Percentiles rank a stretch among this genome's conserved stretches.
Conservation (phyloP, 106 monocot genomes). For the Iris macrosiphon region DNA sequence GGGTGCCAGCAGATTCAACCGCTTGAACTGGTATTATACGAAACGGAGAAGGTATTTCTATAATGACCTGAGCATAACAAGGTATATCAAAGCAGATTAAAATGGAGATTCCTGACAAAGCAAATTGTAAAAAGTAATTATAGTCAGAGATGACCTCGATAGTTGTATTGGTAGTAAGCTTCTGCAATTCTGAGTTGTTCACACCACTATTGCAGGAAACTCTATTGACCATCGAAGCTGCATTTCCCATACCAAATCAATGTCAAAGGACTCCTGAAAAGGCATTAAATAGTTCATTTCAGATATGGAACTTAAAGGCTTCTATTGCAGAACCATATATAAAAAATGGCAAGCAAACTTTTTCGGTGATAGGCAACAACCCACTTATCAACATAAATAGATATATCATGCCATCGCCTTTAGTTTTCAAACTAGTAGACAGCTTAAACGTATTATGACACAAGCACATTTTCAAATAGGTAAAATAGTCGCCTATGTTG, state of each 20-base stretch:
- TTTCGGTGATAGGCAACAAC: too few relatives aligned
- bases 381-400: too few relatives aligned
- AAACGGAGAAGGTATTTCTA: slow-evolving; percentile 81
- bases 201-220: slow-evolving; percentile 50
- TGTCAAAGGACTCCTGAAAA: slow-evolving; percentile 88
- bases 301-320: slow-evolving; percentile 5
- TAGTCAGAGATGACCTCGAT: slow-evolving; percentile 59
- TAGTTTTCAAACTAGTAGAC: too few relatives aligned
- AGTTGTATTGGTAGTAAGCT: slow-evolving; percentile 55
- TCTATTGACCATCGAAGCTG: slow-evolving; percentile 99
- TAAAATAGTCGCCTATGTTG: too few relatives aligned
- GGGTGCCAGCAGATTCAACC: slow-evolving; percentile 76
- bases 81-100: not conserved
- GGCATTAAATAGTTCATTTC: slow-evolving; percentile 37
- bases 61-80: slow-evolving; percentile 45
- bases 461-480: too few relatives aligned
- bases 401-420: too few relatives aligned
- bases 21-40: slow-evolving; percentile 55
- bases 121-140: not conserved
- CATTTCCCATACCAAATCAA: slow-evolving; percentile 89
- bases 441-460: too few relatives aligned
- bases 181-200: slow-evolving; percentile 38
- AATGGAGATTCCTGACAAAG: not conserved
- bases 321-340: not conserved
- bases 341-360: too few relatives aligned